Base-by-base conservation (phyloP, 371 early-diverging fungal genomes). In the Massospora cicadina region DNA sequence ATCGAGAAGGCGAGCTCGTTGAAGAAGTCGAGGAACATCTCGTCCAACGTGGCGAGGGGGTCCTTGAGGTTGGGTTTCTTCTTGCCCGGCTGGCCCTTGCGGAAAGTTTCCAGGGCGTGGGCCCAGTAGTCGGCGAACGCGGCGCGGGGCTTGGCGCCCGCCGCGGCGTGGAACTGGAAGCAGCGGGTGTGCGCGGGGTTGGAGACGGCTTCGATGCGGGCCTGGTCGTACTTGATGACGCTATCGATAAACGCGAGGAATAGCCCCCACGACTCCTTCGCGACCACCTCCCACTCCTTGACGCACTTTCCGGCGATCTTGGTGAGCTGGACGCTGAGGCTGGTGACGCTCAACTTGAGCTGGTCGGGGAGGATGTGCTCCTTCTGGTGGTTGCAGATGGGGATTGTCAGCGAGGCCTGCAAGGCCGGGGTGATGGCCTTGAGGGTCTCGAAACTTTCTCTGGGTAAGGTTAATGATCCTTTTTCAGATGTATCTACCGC, bases 341-440 rank as follows among this genome's bases (percentile, higher is more conserved):
- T 81, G 24, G 78, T 71, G 21, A 81, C 78, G 62, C 85, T 85
- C 12, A 78, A 70, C 54, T 89, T 88, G 23, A 89, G 78, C 68
- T 89, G 88, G 0, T 79, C 73, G 13, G 87, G 87, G 58, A 79
- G 76, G 62, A 79, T 82, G 56, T 79, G 77, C 5, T 84, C 79
- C 62, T 78, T 79, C 0, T 75, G 79, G 68, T 89, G 89, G 59
- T 80, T 73, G 70, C 89, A 89, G 24, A 81, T 81, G 23, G 88
- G 85, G 61, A 81, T 81, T 59, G 84, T 78, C 68, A 87, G 87
- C 32, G 84, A 83, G 23, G 81, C 75, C 0, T 87, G 76, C 54
- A 84, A 77, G 60, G 84, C 81, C 24, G 81, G 82, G 26, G 87
- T 85, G 60, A 87, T 77, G 65, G 81, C 76, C 64, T 84, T 84